Base-by-base conservation (phyloP, 169 alveolate species). In the Ichthyophthirius multifiliis region DNA sequence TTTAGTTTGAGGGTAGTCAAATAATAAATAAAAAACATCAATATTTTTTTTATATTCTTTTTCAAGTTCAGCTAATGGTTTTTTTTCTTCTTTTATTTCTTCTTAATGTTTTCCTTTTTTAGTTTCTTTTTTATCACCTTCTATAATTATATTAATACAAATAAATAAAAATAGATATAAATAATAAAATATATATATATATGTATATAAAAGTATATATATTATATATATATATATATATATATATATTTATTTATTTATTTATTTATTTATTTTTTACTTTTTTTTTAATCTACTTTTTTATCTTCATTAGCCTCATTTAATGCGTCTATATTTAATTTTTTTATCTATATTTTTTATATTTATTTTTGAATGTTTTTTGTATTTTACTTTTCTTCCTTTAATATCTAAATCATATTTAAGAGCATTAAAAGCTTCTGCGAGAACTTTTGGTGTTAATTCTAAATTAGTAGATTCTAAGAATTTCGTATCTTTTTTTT, bases 401-500 rank as follows among this genome's bases (percentile, higher is more conserved):
- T 73, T 32, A 5, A 81, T n/a, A 44, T 71, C 86, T 47, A 46
- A 67, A 20, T 81, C 82, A 34, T 81, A 37, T 10, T 55, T 47
- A 43, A 71, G 73, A 44, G 62, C 35, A 35, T 47, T 15, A 55
- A 81, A 81, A 7, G 82, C 86, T 35, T 81, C 73, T 37, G 76
- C 55, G 62, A 81, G 37, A n/a, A 81, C 82, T 3, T 39, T 47
- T 4, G 82, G 74, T 34, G 86, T 81, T 15, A 81, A 43, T 81
- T 81, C 86, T 9, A 76, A 46, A 39, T 76, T 65, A 37, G 73
- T 41, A 23, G 63, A 48, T 48, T 76, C 81, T 71, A 81, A 43
- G n/a, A 81, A 81, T 73, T 81, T 81, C 7, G 81, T 46, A 71
- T 81, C 86, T 75, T 81, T 81, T 44, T 81, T 81, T 64, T 81